phyloP scores from a whole-genome alignment of 768 basidiomycete species.

The Exsudoporus frostii region DNA sequence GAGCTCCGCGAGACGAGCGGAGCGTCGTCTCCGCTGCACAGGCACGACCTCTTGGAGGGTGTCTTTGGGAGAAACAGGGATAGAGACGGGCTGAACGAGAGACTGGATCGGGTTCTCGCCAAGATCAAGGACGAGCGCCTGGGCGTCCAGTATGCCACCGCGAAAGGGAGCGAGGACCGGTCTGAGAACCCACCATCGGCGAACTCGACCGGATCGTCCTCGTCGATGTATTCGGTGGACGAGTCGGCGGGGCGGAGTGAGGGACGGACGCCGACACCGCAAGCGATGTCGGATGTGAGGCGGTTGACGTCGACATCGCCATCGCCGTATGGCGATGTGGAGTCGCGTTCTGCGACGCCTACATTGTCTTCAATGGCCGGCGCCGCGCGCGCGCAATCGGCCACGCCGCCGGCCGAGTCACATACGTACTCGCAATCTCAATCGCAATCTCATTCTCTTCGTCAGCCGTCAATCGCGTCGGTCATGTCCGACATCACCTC shows the following conservation, averaged over 20 bases:
- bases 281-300: slow-evolving; percentile 13
- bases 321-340: slow-evolving; percentile 10
- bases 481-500: slow-evolving; percentile 58
- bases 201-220: slow-evolving; percentile 30
- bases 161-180: slow-evolving; percentile 6
- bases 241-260: slow-evolving; percentile 25
- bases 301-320: slow-evolving; percentile 25
- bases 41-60: slow-evolving; percentile 66
- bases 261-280: slow-evolving; percentile 32
- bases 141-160: slow-evolving; percentile 27
- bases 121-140: slow-evolving; percentile 68
- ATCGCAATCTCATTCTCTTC: slow-evolving; percentile 29
- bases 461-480: slow-evolving; percentile 73
- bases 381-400: slow-evolving; percentile 22
- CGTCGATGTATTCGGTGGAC: slow-evolving; percentile 60
- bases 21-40: slow-evolving; percentile 23
- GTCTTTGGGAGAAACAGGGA: slow-evolving; percentile 58
- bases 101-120: slow-evolving; percentile 68
- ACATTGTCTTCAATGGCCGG: slow-evolving; percentile 15
- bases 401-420: slow-evolving; percentile 20
- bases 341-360: slow-evolving; percentile 29
- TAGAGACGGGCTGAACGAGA: slow-evolving; percentile 62
- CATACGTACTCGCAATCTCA: slow-evolving; percentile 28
- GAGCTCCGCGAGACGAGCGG: slow-evolving; percentile 65
- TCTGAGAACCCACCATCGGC: slow-evolving; percentile 28